Evolutionary conservation across 345 rosid species (phyloP).

Genomic region (Aquilaria malaccensis): DNA sequence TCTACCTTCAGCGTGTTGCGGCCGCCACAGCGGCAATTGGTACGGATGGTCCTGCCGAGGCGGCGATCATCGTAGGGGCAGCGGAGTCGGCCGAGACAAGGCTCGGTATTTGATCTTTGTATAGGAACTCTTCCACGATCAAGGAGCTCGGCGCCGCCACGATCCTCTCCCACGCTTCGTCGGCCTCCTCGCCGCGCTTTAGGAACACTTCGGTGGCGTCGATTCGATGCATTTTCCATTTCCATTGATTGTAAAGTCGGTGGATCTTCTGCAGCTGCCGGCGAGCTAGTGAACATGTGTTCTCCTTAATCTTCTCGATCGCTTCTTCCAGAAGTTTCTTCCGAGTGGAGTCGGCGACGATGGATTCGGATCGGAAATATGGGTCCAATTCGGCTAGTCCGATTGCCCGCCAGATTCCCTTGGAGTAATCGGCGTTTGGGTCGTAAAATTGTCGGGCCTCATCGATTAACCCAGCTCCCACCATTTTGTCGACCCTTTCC

Average conservation of each 20-base stretch:
- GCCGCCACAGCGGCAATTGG: slow-evolving; percentile 44
- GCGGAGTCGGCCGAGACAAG: slow-evolving; percentile 24
- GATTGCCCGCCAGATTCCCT: slow-evolving; percentile 68
- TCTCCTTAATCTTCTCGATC: slow-evolving; percentile 51
- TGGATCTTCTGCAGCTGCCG: slow-evolving; percentile 57
- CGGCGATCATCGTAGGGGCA: slow-evolving; percentile 20
- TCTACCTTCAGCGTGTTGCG: slow-evolving; percentile 19
- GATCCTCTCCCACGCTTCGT: slow-evolving; percentile 55
- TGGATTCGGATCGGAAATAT: slow-evolving; percentile 32
- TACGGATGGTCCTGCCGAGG: slow-evolving; percentile 16
- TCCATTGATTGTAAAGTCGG: slow-evolving; percentile 42
- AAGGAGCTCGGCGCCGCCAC: slow-evolving; percentile 51
- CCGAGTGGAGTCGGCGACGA: slow-evolving; percentile 18
- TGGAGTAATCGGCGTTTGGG: slow-evolving; percentile 40
- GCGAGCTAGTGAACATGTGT: slow-evolving; percentile 42
- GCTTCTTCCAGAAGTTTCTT: slow-evolving; percentile 36
- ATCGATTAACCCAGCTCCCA: slow-evolving; percentile 52
- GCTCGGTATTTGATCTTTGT: slow-evolving; percentile 13
- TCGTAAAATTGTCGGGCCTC: slow-evolving; percentile 54
- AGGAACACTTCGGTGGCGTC: slow-evolving; percentile 73
- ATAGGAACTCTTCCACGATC: slow-evolving; percentile 45
- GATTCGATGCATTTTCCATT: slow-evolving; percentile 61
- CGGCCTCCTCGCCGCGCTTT: slow-evolving; percentile 43
- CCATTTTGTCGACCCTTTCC: slow-evolving; percentile 75
- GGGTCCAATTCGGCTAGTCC: slow-evolving; percentile 76